Evolutionary conservation across 345 rosid species (phyloP), one percentile per base, ranked within the genome.

Genomic region (Citrus trifoliata): DNA sequence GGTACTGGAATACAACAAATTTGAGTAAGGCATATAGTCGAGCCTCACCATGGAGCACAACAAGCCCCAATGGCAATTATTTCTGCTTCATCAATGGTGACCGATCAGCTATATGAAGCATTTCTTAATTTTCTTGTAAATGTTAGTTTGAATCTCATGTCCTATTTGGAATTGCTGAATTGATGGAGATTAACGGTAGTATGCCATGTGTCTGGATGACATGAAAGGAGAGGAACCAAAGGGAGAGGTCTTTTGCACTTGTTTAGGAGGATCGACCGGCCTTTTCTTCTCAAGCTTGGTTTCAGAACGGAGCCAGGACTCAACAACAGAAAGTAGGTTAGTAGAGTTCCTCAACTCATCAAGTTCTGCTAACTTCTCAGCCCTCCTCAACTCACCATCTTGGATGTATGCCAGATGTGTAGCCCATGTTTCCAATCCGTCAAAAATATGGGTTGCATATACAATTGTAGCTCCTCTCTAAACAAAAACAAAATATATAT

Each of bases 181-280:
- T 65, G 22, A 37, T 38, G 53, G 70, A 42, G 74, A 80, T 90
- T 83, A 95, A 21, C 94, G 93, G 81, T 93, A 92, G 87, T 91
- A 93, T 77, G 98, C 97, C 98, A 93, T 92, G 75, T 95, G 98
- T 78, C 92, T 92, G 5, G 97, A 93, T 37, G 97, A 89, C 80
- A 79, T 80, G 74, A 94, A 93, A 56, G 93, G 95, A 72, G 95
- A 93, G 74, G 83, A 71, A 72, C 87, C 93, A 10, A 75, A 73
- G 28, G 91, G 85, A 32, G 91, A 81, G 28, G 87, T 3, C 80
- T 82, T 90, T 80, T 83, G 90, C 77, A 67, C 76, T 77, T 83
- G 90, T 75, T 89, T 62, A 58, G 84, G 78, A 63, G 82, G 71
- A 51, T 78, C 76, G 28, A 76, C 71, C 6, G 83, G 82, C 27